These are phyloP conservation scores for Phoma sp. DNA, from an alignment of 2,329 filamentous ascomycete genomes.

Conservation along the genomic window DNA sequence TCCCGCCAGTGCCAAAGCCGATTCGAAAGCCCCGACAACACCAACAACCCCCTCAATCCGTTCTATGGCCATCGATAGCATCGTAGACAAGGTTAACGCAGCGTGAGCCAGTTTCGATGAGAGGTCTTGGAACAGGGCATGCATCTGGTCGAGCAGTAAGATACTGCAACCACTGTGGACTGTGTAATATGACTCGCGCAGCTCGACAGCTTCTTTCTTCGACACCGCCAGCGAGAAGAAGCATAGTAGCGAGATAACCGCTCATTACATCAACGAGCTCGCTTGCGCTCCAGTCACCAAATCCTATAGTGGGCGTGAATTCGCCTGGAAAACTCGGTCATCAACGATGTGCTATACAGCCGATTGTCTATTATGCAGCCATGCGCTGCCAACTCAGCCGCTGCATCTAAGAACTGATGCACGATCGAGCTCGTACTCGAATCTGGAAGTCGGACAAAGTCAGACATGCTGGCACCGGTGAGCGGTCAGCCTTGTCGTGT, in stretches of 20 bases:
- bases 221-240: no score
- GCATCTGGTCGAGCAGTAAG: background rate
- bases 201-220: no score
- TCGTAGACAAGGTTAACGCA: conserved; percentile 47
- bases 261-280: no score
- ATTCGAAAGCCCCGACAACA: conserved; percentile 43
- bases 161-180: no score
- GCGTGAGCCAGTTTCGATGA: conserved; percentile 24
- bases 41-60: conserved; percentile 46
- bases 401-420: background rate
- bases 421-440: background rate
- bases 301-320: no score
- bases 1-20: conserved; percentile 22
- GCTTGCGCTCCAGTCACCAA: no score
- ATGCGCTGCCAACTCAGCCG: background rate
- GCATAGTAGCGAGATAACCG: no score
- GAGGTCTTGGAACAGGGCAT: background rate
- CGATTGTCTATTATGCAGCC: no score
- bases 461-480: conserved; percentile 2
- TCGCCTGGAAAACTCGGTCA: no score
- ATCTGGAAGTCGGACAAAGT: background rate
- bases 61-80: conserved; percentile 49
- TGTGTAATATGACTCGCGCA: no score
- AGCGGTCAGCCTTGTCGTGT: conserved; percentile 12
- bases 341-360: no score